Percentiles rank a stretch among this genome's conserved stretches.
Evolutionary conservation across 441 rosid genomes (phyloP).

Genomic region (Flueggea neowawraea): DNA sequence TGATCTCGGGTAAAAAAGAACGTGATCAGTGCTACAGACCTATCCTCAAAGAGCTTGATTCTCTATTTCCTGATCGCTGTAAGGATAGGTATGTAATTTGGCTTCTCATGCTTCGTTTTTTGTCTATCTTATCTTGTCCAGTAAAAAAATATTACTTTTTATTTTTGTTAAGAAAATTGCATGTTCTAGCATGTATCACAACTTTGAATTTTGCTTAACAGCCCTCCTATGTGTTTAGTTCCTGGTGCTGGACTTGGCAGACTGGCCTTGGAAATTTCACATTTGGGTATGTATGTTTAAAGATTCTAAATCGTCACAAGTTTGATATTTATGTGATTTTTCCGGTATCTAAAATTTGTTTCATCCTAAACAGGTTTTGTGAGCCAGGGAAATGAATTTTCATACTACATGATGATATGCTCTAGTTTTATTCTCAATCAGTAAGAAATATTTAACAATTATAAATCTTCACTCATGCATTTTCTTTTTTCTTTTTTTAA

Average conservation of each 20-base stretch:
- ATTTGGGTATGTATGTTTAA: conserved; percentile 53
- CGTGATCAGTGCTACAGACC: conserved; percentile 94
- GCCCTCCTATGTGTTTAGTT: conserved; percentile 93
- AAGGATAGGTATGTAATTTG: conserved; percentile 47
- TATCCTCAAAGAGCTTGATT: conserved; percentile 86
- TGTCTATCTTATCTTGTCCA: too few relatives aligned
- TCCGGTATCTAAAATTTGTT: conserved; percentile 17
- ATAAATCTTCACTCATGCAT: background rate
- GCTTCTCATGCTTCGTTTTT: background rate
- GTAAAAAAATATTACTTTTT: too few relatives aligned
- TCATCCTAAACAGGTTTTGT: conserved; percentile 64
- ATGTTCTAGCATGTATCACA: background rate
- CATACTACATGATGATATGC: conserved; percentile 99
- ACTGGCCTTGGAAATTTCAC: conserved; percentile 93
- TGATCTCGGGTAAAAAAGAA: conserved; percentile 74
- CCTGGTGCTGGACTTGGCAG: conserved; percentile 99
- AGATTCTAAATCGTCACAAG: conserved; percentile 5
- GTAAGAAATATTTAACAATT: conserved; percentile 41
- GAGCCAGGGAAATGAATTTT: conserved; percentile 99
- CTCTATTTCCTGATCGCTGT: conserved; percentile 72
- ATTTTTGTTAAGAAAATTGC: too few relatives aligned
- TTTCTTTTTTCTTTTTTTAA: background rate
- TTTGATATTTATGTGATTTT: conserved; percentile 1
- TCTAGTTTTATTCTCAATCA: conserved; percentile 94
- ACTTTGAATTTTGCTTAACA: conserved; percentile 29